Conservation (phyloP, 163 green algal species). For the Chlamydomonas reinhardtii region DNA sequence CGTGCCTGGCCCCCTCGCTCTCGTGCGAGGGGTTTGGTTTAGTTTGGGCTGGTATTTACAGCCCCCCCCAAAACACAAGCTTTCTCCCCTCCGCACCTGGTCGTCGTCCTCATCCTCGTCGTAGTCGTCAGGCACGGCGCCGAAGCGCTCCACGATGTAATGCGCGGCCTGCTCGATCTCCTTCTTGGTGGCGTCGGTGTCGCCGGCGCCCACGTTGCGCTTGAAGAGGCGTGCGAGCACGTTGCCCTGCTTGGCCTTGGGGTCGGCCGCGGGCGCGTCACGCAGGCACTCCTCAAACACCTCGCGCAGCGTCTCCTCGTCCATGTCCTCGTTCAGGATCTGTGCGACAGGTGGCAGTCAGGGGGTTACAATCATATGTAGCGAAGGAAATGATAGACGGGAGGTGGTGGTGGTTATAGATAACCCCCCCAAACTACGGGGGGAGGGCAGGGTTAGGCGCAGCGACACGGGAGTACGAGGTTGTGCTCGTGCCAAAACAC, state of each 20-base stretch:
- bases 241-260: neutral
- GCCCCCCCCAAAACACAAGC: no score
- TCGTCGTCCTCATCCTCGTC: slow-evolving; percentile 61
- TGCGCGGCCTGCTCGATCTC: slow-evolving; percentile 60
- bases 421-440: no score
- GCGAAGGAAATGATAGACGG: no score
- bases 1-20: no score
- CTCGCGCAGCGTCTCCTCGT: slow-evolving; percentile 71
- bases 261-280: slow-evolving; percentile 46
- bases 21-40: no score
- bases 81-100: neutral
- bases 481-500: no score
- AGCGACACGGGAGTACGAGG: no score
- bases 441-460: no score
- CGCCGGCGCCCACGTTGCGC: neutral
- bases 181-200: slow-evolving; percentile 17
- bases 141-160: slow-evolving; percentile 77
- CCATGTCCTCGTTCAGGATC: slow-evolving; percentile 72
- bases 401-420: no score
- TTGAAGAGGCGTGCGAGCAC: slow-evolving; percentile 8
- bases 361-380: no score
- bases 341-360: neutral
- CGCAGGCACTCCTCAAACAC: slow-evolving; percentile 75
- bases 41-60: no score
- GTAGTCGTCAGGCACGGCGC: slow-evolving; percentile 53